Base-by-base conservation (phyloP, 129 eudicot genomes). In the Chrysanthemum makinoi region DNA sequence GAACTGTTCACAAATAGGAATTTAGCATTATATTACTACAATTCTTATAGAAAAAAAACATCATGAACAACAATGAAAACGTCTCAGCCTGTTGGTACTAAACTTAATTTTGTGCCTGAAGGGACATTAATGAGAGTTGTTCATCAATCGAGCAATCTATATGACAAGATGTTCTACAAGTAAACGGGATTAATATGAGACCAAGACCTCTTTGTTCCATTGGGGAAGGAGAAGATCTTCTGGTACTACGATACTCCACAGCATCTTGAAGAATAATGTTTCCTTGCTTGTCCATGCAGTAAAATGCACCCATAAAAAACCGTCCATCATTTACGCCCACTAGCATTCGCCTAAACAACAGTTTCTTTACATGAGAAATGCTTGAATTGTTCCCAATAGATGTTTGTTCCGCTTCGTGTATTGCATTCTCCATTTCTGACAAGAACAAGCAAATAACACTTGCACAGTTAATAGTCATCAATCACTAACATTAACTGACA, bases 211-310 rank as follows among this genome's bases (percentile, higher is more conserved):
- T 80, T 18, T 89, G 96, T 71, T 92, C 98, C 96, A 83, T 83
- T 28, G 95, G 89, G 12, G 98, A 84, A 80, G 96, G 95, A 51
- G 88, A 79, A 35, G 87, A 65, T 56, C 82, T 79, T 75, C 95
- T 83, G 13, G 91, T 83, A 77, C 88, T 89, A 7, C 95, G 95
- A 80, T 84, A 86, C 76, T 92, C 98, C 5, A 92, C 76, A 2
- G 91, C 87, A 82, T 92, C 98, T 84, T 92, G 96, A 60, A 92
- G 89, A 62, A 92, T 84, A 6, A 89, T 86, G 86, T 89, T 92
- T 52, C 98, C 98, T 81, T 89, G 98, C 65, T 92, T 92, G 76
- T 92, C 98, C 54, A 88, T 73, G 72, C 96, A 92, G 74, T 86
- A 87, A 77, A 92, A 92, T 18, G 79, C 74, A 10, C 98, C 98